Evolutionary conservation across 2,329 filamentous ascomycete genomes (phyloP).

Genomic region (Stromatinia cepivora): DNA sequence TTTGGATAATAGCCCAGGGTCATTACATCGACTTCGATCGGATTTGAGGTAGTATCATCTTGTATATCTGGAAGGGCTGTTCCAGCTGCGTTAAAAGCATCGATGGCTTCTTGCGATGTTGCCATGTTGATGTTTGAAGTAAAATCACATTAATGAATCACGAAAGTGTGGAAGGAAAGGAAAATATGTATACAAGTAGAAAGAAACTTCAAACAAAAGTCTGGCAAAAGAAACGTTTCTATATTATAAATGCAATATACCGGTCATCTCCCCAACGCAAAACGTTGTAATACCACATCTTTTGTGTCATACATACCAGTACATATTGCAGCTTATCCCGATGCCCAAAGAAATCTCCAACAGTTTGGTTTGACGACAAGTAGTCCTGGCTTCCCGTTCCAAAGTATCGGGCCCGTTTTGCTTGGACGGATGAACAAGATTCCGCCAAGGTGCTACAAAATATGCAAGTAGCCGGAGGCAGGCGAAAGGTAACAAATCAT

Average conservation of each 20-base stretch:
- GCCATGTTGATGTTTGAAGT: constrained; percentile 1
- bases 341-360: constrained; percentile 2
- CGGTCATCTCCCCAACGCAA: constrained; percentile 9
- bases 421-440: constrained; percentile 14
- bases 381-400: constrained; percentile 13
- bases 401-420: constrained; percentile 15
- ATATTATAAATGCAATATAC: background rate
- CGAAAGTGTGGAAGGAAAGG: background rate
- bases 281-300: constrained; percentile 14
- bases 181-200: constrained; percentile 2
- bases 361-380: constrained; percentile 19
- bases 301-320: constrained; percentile 11
- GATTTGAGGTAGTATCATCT: background rate
- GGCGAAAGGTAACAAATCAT: constrained; percentile 11
- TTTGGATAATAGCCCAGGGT: background rate
- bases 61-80: background rate
- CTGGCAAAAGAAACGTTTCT: background rate
- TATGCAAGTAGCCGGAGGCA: constrained; percentile 19
- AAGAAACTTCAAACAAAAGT: background rate
- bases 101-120: constrained; percentile 18
- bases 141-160: constrained; percentile 1
- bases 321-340: constrained; percentile 18
- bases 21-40: constrained; percentile 21
- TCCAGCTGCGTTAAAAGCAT: constrained; percentile 11
- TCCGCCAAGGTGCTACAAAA: constrained; percentile 15